Evolutionary conservation across 1,284 basidiomycete genomes (phyloP).

Genomic region (Leccinum subrobustum): DNA sequence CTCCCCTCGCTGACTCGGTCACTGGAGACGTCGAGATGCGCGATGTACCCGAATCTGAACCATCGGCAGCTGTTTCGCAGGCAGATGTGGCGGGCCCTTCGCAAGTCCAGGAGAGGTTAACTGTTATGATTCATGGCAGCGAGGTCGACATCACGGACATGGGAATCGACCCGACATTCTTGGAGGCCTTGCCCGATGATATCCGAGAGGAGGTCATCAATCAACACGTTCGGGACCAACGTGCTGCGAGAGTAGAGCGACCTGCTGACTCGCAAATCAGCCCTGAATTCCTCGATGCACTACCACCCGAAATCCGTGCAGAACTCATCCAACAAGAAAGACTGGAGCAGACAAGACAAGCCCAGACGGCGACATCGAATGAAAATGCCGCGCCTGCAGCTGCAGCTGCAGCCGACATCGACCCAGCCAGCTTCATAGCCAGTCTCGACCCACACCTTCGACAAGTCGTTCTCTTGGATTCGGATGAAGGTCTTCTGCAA

Average conservation of each 20-base stretch:
- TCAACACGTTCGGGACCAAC: slow-evolving; percentile 93
- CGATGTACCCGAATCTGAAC: slow-evolving; percentile 22
- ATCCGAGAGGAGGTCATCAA: slow-evolving; percentile 99
- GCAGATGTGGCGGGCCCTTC: slow-evolving; percentile 34
- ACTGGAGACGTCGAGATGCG: slow-evolving; percentile 30
- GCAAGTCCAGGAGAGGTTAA: slow-evolving; percentile 56
- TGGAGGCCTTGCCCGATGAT: slow-evolving; percentile 97
- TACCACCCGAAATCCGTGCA: slow-evolving; percentile 94
- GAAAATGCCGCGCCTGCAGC: slow-evolving; percentile 40
- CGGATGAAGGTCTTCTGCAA: slow-evolving; percentile 81
- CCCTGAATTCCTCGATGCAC: slow-evolving; percentile 92
- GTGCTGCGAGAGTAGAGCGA: slow-evolving; percentile 69
- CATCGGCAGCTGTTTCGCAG: slow-evolving; percentile 10
- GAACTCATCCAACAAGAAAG: slow-evolving; percentile 97
- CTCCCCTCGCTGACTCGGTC: slow-evolving; percentile 14
- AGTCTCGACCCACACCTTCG: slow-evolving; percentile 83
- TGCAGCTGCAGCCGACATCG: slow-evolving; percentile 62
- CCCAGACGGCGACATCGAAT: slow-evolving; percentile 45
- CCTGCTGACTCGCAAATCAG: slow-evolving; percentile 87
- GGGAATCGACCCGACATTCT: slow-evolving; percentile 96
- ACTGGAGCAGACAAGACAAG: slow-evolving; percentile 71
- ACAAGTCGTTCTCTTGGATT: slow-evolving; percentile 84
- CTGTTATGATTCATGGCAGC: slow-evolving; percentile 87
- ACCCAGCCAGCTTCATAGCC: slow-evolving; percentile 85
- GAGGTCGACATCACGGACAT: slow-evolving; percentile 99